Base-by-base conservation (phyloP, 371 early-diverging fungal genomes). In the Apophysomyces variabilis region DNA sequence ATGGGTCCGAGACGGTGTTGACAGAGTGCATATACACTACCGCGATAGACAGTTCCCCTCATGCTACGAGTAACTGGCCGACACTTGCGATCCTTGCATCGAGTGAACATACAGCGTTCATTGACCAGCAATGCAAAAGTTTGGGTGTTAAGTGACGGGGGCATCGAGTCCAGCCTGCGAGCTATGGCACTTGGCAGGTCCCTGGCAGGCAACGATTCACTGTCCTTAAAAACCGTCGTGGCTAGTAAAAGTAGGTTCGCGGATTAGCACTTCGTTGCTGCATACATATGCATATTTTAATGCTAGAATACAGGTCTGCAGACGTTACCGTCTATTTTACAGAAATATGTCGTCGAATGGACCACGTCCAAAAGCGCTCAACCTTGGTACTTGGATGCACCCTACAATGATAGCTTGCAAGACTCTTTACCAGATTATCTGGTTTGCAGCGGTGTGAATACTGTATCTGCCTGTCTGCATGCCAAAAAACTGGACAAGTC, bases 401-500 rank as follows among this genome's bases (percentile, higher is more conserved):
- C 59, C 8, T 59, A 71, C 4, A 16, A 21, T 9, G 54, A 50
- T 21, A 21, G 35, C 5, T 39, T 18, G 32, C 59, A 62, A 9
- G 43, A 58, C 54, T 32, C 64, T 12, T 37, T 35, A 12, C 76
- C 81, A 7, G 81, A 77, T 58, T 80, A 72, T 57, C 61, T 77
- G 54, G 58, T 80, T 39, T 58, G 76, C 21, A 75, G 73, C 57
- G 77, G 79, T 32, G 67, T 69, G 26, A 60, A 71, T 46, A 71
- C 79, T 14, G 65, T 81, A 41, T 74, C 78, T 68, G 76, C 76
- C 18, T 79, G 73, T 64, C 57, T 73, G 32, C 46, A 74, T 59
- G 32, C 67, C 8, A 60, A 65, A 13, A 68, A 68, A 45, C 8
- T 45, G 11, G 47, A 67, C 9, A 37, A 35, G 46, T 35, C 47